Evolutionary conservation across 164 flowering plant genomes (phyloP), one percentile per base, ranked within the genome.

Genomic region (Aristolochia californica): DNA sequence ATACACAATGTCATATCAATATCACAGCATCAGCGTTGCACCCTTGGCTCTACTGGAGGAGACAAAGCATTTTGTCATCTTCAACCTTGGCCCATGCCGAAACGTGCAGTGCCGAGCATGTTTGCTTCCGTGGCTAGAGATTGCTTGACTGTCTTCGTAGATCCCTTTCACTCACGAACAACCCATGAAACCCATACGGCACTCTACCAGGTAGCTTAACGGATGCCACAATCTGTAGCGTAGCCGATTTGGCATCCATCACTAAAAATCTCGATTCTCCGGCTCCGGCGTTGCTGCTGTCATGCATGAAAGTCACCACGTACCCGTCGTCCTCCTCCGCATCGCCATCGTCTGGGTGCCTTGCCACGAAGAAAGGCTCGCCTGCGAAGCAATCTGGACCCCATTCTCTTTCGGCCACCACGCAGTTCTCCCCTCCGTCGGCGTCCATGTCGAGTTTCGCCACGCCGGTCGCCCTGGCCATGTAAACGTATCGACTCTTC

Each of bases 171-270:
- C n/a, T n/a, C n/a, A n/a, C n/a, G n/a, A n/a, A n/a, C n/a, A n/a
- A n/a, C n/a, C n/a, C n/a, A n/a, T 90, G 95, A 56, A 90, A 90
- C 0, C 97, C 91, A 50, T 78, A 85, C 5, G 95, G 97, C 13
- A 90, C 95, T 28, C 93, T 68, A 10, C 62, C 68, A 0, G 95
- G 91, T 34, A 90, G 66, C 63, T 68, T 78, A 51, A 85, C 91
- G 8, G 72, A 65, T 2, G 91, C 91, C 58, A 87, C 82, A 51
- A 81, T 57, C 0, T 87, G 85, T 21, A 90, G 83, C 13, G 55
- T 43, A 1, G 89, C 86, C 1, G 97, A 81, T 62, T 79, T 79
- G 1, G 94, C 86, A 59, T 89, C 83, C 95, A 87, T 86, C 48
- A 87, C 88, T 69, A 86, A 34, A 63, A 89, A 84, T 63, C 51